Percentiles rank a stretch among this genome's conserved stretches.
Conservation (phyloP, 2,329 filamentous ascomycete genomes). For the Pseudogymnoascus sp. region DNA sequence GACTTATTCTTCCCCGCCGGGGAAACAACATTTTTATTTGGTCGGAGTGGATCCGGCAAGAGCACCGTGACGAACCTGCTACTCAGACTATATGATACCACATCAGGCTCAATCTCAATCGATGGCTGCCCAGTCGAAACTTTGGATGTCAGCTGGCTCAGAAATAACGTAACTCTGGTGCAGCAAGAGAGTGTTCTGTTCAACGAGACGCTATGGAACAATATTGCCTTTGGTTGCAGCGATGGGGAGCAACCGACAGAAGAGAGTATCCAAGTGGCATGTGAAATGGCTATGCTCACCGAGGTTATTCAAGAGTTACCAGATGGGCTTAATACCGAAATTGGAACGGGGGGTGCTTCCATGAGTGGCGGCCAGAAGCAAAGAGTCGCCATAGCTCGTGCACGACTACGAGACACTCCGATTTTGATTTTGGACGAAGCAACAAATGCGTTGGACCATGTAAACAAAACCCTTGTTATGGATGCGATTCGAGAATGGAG, state of each 20-base stretch:
- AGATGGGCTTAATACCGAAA: constrained; percentile 60
- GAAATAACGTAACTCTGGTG: constrained; percentile 69
- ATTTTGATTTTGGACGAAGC: constrained; percentile 83
- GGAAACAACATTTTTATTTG: constrained; percentile 72
- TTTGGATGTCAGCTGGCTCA: constrained; percentile 64
- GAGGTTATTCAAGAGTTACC: constrained; percentile 61
- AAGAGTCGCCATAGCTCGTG: constrained; percentile 71
- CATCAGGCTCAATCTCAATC: constrained; percentile 57
- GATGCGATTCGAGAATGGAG: constrained; percentile 72
- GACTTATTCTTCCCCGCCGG: constrained; percentile 66
- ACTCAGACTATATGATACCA: constrained; percentile 66
- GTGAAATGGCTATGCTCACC: constrained; percentile 61
- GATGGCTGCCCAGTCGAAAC: constrained; percentile 56
- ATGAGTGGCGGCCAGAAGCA: constrained; percentile 84
- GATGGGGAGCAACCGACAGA: constrained; percentile 41
- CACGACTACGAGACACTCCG: constrained; percentile 66
- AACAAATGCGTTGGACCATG: constrained; percentile 77
- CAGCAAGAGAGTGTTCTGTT: constrained; percentile 80
- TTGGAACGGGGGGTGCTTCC: constrained; percentile 61
- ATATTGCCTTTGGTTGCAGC: constrained; percentile 64
- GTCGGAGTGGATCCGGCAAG: constrained; percentile 84
- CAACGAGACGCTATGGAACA: constrained; percentile 68
- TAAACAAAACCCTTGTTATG: constrained; percentile 61
- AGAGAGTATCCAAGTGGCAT: constrained; percentile 54
- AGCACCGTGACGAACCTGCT: constrained; percentile 80